Evolutionary conservation across 1,139 yeast genomes (phyloP).

Genomic region (Scheffersomyces parashehatae): DNA sequence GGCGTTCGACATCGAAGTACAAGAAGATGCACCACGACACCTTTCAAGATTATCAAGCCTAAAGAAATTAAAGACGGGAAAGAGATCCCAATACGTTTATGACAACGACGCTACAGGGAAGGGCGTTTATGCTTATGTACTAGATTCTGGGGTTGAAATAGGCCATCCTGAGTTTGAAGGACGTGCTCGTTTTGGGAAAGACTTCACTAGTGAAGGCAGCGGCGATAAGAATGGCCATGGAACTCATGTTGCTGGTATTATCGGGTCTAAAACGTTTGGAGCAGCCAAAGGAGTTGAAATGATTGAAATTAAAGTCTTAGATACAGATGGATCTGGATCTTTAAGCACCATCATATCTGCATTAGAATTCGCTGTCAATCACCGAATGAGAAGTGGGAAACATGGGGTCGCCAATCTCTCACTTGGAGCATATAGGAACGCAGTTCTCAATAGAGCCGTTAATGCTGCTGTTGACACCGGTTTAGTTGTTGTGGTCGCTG

Average conservation of each 20-base stretch:
- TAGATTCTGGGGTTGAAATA: slow-evolving; percentile 72
- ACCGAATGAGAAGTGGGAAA: slow-evolving; percentile 40
- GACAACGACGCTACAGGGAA: slow-evolving; percentile 46
- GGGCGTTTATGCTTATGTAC: slow-evolving; percentile 70
- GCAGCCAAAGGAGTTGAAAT: slow-evolving; percentile 70
- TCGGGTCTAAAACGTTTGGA: slow-evolving; percentile 76
- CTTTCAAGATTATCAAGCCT: slow-evolving; percentile 63
- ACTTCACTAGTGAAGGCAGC: slow-evolving; percentile 59
- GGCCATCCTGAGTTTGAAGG: slow-evolving; percentile 68
- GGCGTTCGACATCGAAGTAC: slow-evolving; percentile 44
- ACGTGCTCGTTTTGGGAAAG: slow-evolving; percentile 58
- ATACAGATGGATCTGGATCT: slow-evolving; percentile 64
- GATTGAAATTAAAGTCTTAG: slow-evolving; percentile 72
- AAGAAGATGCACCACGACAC: slow-evolving; percentile 65
- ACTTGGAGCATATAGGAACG: slow-evolving; percentile 68
- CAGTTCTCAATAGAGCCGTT: slow-evolving; percentile 69
- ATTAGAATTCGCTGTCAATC: slow-evolving; percentile 69
- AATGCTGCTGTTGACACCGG: slow-evolving; percentile 72
- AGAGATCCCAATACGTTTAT: slow-evolving; percentile 39
- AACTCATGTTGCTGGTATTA: slow-evolving; percentile 89
- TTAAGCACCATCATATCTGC: slow-evolving; percentile 69
- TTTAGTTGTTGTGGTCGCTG: slow-evolving; percentile 79
- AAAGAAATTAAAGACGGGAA: slow-evolving; percentile 26
- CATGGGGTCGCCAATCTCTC: slow-evolving; percentile 79
- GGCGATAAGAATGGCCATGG: slow-evolving; percentile 76